Evolutionary conservation across 495 filamentous ascomycete genomes (phyloP), one percentile per base, ranked within the genome.

Genomic region (Cercophora scortea): DNA sequence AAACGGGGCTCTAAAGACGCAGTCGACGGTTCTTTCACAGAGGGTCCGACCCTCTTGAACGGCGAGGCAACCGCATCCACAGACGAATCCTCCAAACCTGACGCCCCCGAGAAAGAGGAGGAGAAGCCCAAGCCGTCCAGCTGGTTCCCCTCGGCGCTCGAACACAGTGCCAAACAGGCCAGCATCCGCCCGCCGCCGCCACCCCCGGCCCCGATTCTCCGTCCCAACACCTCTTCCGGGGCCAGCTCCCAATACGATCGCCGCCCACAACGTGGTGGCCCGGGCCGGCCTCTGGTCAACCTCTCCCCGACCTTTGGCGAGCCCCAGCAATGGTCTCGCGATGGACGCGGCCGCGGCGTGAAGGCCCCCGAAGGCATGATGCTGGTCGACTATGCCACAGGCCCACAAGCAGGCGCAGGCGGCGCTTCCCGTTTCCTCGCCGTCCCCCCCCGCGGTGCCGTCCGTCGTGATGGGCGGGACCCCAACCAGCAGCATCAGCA

Each of bases 261-360:
- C n/a, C 42, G 43, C 16, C 47, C 32, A 11, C 9, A 44, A 12
- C 33, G 39, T 5, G 25, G 25, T 11, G 25, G 35, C 39, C 11
- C 35, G 7, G 17, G 17, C 39, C 19, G 32, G 17, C 63, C 90
- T 1, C 75, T 95, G 0, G 72, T 96, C 11, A 87, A 90, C 57
- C 75, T 93, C 16, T 88, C 82, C 0, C 85, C 89, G 0, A 71
- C 75, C n/a, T 89, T 86, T 61, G 75, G 78, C 42, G 87, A 89
- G 53, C 76, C 88, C 16, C 88, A 85, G 5, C 89, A 94, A 58
- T 79, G 75, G 75, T 64, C 71, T 6, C 81, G 64, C 17, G 61
- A 71, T 0, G 75, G 78, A 35, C 83, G 82, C 47, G 90, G 90
- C 11, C 81, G 79, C 54, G 87, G 84, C 8, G 79, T 89, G 40